A percentile compares a stretch with the other conserved stretches of the same genome.
phyloP scores from a whole-genome alignment of 2,329 filamentous ascomycete species.

The Orbilia javanica region DNA sequence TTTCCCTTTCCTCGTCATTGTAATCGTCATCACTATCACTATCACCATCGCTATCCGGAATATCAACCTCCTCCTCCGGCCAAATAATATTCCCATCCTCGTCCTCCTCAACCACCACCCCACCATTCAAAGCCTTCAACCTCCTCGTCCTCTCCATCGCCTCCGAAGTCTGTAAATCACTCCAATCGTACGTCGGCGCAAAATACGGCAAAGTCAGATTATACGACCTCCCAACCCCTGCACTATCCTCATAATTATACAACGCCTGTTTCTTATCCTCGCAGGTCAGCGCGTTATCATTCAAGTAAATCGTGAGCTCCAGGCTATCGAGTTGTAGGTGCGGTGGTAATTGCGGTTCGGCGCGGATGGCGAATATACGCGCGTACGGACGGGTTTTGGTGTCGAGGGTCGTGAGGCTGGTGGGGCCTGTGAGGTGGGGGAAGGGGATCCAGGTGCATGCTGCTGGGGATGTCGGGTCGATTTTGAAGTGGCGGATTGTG shows the following conservation, averaged over 20 bases:
- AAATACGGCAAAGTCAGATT: conserved; percentile 31
- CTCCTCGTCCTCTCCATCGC: not conserved
- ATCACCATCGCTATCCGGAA: not conserved
- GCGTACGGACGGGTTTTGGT: too few species aligned
- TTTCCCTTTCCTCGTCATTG: too few species aligned
- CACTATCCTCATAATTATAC: not conserved
- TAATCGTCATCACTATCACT: not conserved
- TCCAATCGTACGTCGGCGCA: conserved; percentile 2
- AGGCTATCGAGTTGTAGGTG: not conserved
- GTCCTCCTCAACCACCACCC: not conserved
- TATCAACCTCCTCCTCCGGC: not conserved
- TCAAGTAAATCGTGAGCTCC: conserved; percentile 24
- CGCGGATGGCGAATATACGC: conserved; percentile 18
- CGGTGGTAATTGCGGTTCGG: not conserved
- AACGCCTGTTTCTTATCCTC: not conserved
- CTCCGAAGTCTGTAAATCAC: not conserved
- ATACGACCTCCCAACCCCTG: not conserved
- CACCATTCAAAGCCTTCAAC: not conserved
- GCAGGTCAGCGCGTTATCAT: conserved; percentile 19
- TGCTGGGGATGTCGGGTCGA: not conserved
- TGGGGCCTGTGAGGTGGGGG: not conserved
- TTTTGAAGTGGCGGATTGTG: conserved; percentile 7
- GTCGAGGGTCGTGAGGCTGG: not conserved
- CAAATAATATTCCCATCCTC: not conserved
- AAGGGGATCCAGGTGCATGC: conserved; percentile 31